Evolutionary conservation across 208 protist species (phyloP), one percentile per base, ranked within the genome.

Genomic region (Trypanosoma rangeli): DNA sequence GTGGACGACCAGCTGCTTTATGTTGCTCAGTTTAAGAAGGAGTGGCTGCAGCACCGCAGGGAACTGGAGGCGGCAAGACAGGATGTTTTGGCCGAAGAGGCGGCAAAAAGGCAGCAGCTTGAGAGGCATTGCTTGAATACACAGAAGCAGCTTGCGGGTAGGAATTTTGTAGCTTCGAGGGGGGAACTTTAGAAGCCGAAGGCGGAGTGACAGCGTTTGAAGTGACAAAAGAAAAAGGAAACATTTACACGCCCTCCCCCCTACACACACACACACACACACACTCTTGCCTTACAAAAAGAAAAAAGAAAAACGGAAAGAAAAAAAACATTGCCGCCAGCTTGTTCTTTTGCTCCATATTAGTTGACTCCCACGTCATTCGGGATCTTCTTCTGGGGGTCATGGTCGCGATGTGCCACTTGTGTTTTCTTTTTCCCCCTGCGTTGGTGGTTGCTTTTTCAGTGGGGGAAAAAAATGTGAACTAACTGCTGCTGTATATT

Each of bases 21-120:
- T 61, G 87, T 96, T 5, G 68, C 83, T 5, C 80, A 94, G 69
- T 91, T 94, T 54, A 93, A 93, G 71, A 85, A 94, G 62, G 75
- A 89, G 71, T 96, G 92, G 89, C 71, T 96, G 52, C 76, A 82
- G 63, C 84, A 91, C 64, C 79, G 83, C 12, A 72, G 71, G 35
- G 57, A 75, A 33, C 70, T 90, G 20, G 87, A 94, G 74, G 74
- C 70, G 20, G 83, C 74, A 52, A 67, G 92, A 9, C 78, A 86
- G 53, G 64, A 81, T n/a, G 24, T 96, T 33, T 65, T 91, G 55
- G 49, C 63, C 31, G 76, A 75, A 35, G 87, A 96, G 63, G 52
- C 0, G 3, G n/a, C 0, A 64, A 78, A 13, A 28, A 44, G 57
- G 24, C 26, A 57, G 29, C 24, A 73, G 49, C 48, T 10, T 16